These are phyloP conservation scores for Pestalotiopsis fici DNA, from an alignment of 2,329 filamentous ascomycete species.

Conservation along the genomic window DNA sequence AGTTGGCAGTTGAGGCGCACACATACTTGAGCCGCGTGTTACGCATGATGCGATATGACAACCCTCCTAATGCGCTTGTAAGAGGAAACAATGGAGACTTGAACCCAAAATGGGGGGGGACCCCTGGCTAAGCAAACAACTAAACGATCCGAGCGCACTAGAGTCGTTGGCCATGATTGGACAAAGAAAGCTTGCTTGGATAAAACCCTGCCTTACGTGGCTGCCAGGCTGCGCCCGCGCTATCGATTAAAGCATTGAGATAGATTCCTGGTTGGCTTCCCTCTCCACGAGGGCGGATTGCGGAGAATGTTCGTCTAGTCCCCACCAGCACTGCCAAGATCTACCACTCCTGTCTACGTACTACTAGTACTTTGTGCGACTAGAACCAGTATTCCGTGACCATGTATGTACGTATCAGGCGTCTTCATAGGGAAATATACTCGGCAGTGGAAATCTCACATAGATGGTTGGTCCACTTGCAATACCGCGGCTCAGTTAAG, in stretches of 20 bases:
- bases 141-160: neutral
- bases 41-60: neutral
- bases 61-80: neutral
- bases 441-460: neutral
- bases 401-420: neutral
- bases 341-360: neutral
- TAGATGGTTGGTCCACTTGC: neutral
- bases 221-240: neutral
- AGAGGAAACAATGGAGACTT: neutral
- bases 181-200: neutral
- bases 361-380: neutral
- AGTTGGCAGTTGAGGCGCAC: neutral
- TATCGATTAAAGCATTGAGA: neutral
- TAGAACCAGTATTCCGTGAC: neutral
- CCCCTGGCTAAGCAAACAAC: neutral
- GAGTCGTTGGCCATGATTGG: neutral
- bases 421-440: neutral
- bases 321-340: neutral
- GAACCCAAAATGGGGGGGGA: neutral
- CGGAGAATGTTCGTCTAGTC: neutral
- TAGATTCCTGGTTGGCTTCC: neutral
- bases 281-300: neutral
- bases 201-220: neutral
- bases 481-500: neutral
- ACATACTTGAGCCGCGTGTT: neutral